Conservation (phyloP, 2,329 filamentous ascomycete genomes). For the Epichloe amarillans region DNA sequence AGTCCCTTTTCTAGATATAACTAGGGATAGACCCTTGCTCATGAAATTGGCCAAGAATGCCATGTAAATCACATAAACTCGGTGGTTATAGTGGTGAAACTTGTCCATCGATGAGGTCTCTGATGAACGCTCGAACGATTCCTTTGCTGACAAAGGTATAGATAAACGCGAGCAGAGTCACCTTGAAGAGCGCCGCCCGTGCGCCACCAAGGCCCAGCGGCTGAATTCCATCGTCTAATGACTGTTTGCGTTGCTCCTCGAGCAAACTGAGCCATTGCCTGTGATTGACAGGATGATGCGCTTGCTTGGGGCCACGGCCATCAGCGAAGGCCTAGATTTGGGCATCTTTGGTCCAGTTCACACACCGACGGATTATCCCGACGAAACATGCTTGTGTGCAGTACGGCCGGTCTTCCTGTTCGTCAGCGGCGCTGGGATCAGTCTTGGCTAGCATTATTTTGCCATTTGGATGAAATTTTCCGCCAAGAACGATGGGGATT, state of each 20-base stretch:
- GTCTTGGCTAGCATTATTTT: too few species aligned
- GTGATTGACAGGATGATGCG: constrained; percentile 17
- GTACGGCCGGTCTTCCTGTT: constrained; percentile 10
- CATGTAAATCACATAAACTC: too few species aligned
- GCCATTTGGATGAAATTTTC: too few species aligned
- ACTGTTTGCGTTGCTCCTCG: constrained; percentile 15
- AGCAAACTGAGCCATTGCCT: constrained; percentile 17
- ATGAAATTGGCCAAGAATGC: too few species aligned
- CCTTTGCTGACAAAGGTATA: too few species aligned
- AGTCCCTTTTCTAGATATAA: too few species aligned
- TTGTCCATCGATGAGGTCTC: constrained; percentile 9
- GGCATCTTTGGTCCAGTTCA: constrained; percentile 21
- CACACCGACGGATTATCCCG: constrained; percentile 17
- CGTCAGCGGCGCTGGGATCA: too few species aligned
- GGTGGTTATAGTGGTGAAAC: constrained; percentile 13
- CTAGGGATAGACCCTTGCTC: too few species aligned
- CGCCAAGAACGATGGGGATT: too few species aligned
- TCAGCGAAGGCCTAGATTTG: constrained; percentile 23
- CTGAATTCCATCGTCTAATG: constrained; percentile 18
- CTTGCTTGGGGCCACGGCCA: neutral
- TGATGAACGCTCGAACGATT: too few species aligned
- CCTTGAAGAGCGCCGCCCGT: constrained; percentile 24
- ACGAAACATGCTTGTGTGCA: constrained; percentile 20
- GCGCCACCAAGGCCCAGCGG: constrained; percentile 18
- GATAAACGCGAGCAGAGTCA: constrained; percentile 26